Percentiles rank a stretch among this genome's conserved stretches.
Conservation (phyloP, 805 yeast species). For the Blastobotrys attinorum region DNA sequence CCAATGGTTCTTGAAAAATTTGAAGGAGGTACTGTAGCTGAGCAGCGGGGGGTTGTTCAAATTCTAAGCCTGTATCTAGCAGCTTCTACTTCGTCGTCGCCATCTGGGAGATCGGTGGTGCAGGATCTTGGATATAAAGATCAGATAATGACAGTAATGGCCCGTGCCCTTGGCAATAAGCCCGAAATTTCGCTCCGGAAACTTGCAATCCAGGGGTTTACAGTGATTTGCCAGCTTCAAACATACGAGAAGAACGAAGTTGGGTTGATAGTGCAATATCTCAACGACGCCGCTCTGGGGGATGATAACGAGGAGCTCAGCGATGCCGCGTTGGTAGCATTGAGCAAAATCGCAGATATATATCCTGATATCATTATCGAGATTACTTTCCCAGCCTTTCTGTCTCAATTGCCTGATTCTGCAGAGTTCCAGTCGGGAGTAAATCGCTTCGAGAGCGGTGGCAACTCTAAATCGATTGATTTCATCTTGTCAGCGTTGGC, state of each 20-base stretch:
- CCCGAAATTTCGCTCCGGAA: slow-evolving; percentile 64
- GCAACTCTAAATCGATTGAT: slow-evolving; percentile 12
- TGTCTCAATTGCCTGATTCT: slow-evolving; percentile 44
- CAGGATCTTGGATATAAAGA: slow-evolving; percentile 59
- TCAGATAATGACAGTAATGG: slow-evolving; percentile 54
- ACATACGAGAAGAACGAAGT: slow-evolving; percentile 50
- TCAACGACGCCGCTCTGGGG: slow-evolving; percentile 54
- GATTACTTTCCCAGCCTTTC: slow-evolving; percentile 43
- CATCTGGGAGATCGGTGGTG: slow-evolving; percentile 27
- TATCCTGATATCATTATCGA: slow-evolving; percentile 37
- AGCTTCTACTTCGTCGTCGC: too few species aligned
- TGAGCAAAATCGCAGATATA: slow-evolving; percentile 31
- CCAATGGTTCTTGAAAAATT: slow-evolving; percentile 33
- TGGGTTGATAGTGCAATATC: slow-evolving; percentile 53
- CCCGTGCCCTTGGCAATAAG: slow-evolving; percentile 61
- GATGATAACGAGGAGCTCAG: slow-evolving; percentile 43
- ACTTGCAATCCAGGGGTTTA: slow-evolving; percentile 56
- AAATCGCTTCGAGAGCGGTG: background rate
- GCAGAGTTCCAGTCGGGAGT: too few species aligned
- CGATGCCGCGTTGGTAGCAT: slow-evolving; percentile 47
- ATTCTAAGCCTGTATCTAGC: slow-evolving; percentile 52
- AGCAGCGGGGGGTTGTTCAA: slow-evolving; percentile 52
- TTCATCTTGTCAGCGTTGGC: slow-evolving; percentile 28
- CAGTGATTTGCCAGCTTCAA: slow-evolving; percentile 33
- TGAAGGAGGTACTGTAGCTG: slow-evolving; percentile 30